Base-by-base conservation (phyloP, 495 filamentous ascomycete genomes). In the Endocarpon pusillum region DNA sequence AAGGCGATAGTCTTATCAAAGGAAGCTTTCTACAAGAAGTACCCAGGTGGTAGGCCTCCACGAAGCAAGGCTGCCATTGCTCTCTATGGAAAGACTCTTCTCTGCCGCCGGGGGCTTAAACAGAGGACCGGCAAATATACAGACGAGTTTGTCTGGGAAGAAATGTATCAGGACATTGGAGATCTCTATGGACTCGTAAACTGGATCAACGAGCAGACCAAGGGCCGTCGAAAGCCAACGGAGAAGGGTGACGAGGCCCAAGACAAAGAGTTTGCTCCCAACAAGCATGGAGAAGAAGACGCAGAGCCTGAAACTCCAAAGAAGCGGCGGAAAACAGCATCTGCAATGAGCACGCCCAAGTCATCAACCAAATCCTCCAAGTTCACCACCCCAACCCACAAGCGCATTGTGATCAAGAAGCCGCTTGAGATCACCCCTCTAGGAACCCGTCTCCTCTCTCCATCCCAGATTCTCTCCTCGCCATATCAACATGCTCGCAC, bases 361-460 rank as follows among this genome's bases (percentile, higher is more conserved):
- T 65, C 66, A 57, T 57, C 55, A 51, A 62, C 45, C 48, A 73
- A 59, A 23, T 59, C 44, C 22, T 66, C 48, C 20, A 63, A 63
- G 34, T 61, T 70, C 32, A 71, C 66, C 0, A 89, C 87, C 0
- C 85, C 81, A 9, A 75, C 69, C 4, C 71, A 80, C 41, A 81
- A 73, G 43, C 63, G 76, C 34, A 75, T 94, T 32, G 55, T 81
- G 11, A 62, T 93, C 32, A 97, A 94, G 51, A 92, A 84, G 40
- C 77, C 84, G 3, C 70, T 97, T 24, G 85, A 94, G 51, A 94
- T 94, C 51, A 97, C 89, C 0, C 89, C 89, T 0, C 65, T 97
- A 7, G 83, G 83, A 2, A 96, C 85, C 17, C 75, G 91, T 23
- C 59, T 79, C 17, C 72, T 99, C 33, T 81, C 81, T 9, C 82